Base-by-base conservation (phyloP, 345 rosid genomes). In the Mallotus nudiflorus region DNA sequence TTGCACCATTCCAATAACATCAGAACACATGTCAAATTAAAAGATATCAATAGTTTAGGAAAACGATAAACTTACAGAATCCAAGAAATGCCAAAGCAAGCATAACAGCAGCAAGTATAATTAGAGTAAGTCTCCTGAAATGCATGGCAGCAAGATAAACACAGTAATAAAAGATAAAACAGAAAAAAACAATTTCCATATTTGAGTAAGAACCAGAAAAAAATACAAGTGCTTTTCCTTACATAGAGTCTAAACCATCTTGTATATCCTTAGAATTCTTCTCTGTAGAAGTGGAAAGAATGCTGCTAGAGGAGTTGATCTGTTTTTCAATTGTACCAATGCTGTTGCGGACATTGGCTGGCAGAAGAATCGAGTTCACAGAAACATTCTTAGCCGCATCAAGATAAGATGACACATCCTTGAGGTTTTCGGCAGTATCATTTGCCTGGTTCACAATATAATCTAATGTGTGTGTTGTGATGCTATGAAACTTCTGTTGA, bases 61-160 rank as follows among this genome's bases (percentile, higher is more conserved):
- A 68, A 31, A 40, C 19, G 62, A 52, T 39, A 18, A 25, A 87
- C 97, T 88, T 88, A 92, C 99, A 57, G 55, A 92, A 96, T 70
- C 99, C 99, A 52, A 92, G 84, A 85, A 96, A 92, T 16, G 91
- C 93, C 80, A 96, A 78, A 63, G 83, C 74, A 46, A 96, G 98
- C 98, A 96, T 89, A 37, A 92, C 84, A 42, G 98, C 99, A 52
- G 99, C 91, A 59, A 96, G 73, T 50, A 92, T 67, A 62, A 96
- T 80, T 58, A 96, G 98, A 29, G 86, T 65, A 64, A 87, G 71
- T 76, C 97, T 84, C 87, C 98, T 96, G 90, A 78, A 79, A 24
- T 48, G 33, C 63, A 73, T 1, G 29, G 35, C 11, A 44, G 56
- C 8, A 10, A 44, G 12, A 48, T 51, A n/a, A 64, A 42, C 15